phyloP scores from a whole-genome alignment of 108 stramenopile genomes.

The Seminavis robusta region DNA sequence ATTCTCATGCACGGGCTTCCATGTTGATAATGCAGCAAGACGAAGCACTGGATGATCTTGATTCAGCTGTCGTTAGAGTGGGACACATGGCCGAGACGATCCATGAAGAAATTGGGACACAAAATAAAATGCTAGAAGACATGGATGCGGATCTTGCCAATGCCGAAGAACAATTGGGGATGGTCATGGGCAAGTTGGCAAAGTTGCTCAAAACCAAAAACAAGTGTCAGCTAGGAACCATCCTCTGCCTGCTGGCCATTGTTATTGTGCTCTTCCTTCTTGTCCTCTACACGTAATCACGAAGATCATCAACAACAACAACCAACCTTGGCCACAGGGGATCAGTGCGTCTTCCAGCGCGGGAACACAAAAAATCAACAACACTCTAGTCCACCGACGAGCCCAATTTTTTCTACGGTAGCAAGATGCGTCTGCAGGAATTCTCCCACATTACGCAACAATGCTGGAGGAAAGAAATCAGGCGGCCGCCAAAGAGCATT shows the following conservation, averaged over 20 bases:
- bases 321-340: too few species aligned
- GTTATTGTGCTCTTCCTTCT: conserved; percentile 72
- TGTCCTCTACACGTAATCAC: conserved; percentile 67
- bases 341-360: too few species aligned
- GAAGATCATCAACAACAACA: too few species aligned
- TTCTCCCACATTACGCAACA: too few species aligned
- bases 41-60: conserved; percentile 80
- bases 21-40: conserved; percentile 84
- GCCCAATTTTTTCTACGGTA: too few species aligned
- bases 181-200: conserved; percentile 87
- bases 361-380: too few species aligned
- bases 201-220: conserved; percentile 85
- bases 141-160: conserved; percentile 78
- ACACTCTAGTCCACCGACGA: too few species aligned
- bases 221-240: conserved; percentile 73
- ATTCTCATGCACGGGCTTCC: conserved; percentile 65
- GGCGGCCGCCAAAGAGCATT: too few species aligned
- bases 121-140: conserved; percentile 80
- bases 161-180: conserved; percentile 80
- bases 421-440: too few species aligned
- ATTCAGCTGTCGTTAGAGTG: conserved; percentile 71
- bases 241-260: conserved; percentile 57
- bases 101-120: conserved; percentile 77
- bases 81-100: conserved; percentile 79
- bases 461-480: too few species aligned